A percentile compares a stretch with the other conserved stretches of the same genome.
phyloP scores from a whole-genome alignment of 2,329 filamentous ascomycete species.

The Colletotrichum costaricense region DNA sequence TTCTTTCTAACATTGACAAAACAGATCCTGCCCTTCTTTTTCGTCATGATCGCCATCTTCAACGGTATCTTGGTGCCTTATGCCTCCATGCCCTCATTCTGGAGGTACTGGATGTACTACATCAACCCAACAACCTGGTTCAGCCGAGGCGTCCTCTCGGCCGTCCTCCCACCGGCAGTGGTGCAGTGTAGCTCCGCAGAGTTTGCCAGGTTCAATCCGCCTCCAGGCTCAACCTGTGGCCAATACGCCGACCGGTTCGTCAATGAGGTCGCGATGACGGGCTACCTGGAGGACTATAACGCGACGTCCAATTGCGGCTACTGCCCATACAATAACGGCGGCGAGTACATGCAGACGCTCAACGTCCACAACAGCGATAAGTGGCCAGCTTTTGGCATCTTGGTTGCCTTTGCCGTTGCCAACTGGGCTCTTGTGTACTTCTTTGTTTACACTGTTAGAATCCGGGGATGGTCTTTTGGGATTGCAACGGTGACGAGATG shows the following conservation, averaged over 20 bases:
- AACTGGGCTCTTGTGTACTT: conserved; percentile 82
- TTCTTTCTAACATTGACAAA: background rate
- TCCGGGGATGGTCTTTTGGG: conserved; percentile 78
- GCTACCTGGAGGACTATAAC: conserved; percentile 72
- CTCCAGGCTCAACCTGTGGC: conserved; percentile 71
- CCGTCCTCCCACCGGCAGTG: conserved; percentile 30
- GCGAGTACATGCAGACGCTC: conserved; percentile 72
- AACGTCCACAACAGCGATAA: conserved; percentile 67
- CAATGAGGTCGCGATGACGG: conserved; percentile 51
- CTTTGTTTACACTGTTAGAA: conserved; percentile 79
- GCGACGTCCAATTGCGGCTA: conserved; percentile 73
- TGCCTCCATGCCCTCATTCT: conserved; percentile 49
- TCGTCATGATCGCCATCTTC: conserved; percentile 81
- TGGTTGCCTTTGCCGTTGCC: conserved; percentile 75
- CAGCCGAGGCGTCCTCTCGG: conserved; percentile 28
- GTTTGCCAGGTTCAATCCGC: conserved; percentile 64
- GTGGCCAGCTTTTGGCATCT: conserved; percentile 76
- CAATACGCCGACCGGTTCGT: conserved; percentile 74
- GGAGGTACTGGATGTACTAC: conserved; percentile 49
- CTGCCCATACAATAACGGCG: conserved; percentile 68
- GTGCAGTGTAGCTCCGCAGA: conserved; percentile 55
- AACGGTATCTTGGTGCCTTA: conserved; percentile 72
- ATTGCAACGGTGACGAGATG: background rate
- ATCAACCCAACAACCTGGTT: conserved; percentile 35
- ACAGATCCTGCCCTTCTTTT: conserved; percentile 79